phyloP scores from a whole-genome alignment of 176 grass and related monocot genomes.

The Phyllostachys edulis region DNA sequence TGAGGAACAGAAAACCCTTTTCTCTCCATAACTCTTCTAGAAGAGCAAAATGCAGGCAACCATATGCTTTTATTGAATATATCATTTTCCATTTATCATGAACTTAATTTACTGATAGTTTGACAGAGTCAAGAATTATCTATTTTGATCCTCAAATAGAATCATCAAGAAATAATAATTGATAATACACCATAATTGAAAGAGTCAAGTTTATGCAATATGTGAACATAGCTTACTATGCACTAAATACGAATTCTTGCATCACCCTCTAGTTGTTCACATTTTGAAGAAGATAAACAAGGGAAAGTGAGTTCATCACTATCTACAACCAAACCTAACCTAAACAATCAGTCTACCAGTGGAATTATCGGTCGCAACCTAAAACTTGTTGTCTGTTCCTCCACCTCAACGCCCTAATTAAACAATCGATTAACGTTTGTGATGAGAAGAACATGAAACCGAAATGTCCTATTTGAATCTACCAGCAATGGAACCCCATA shows the following conservation, averaged over 20 bases:
- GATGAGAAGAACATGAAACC: not conserved
- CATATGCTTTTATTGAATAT: not conserved
- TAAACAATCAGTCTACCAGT: not conserved
- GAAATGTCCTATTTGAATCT: not conserved
- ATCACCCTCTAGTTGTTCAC: not conserved
- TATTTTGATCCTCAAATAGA: too few species aligned
- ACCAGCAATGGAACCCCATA: not conserved
- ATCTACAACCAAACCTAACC: not conserved
- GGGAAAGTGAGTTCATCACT: not conserved
- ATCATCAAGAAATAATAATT: too few species aligned
- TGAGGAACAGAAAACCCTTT: not conserved
- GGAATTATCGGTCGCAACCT: not conserved
- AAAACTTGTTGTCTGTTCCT: not conserved
- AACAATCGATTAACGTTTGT: not conserved
- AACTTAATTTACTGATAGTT: too few species aligned
- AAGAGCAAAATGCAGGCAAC: not conserved
- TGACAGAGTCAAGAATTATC: too few species aligned
- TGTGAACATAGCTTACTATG: not conserved
- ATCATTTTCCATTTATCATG: not conserved
- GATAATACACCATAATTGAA: too few species aligned
- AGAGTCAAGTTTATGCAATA: too few species aligned
- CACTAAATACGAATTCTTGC: not conserved
- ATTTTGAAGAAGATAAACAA: not conserved
- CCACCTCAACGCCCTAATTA: not conserved
- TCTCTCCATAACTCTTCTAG: not conserved